Conservation (phyloP, 2,329 filamentous ascomycete species). For the Mycosphaerella sp. region DNA sequence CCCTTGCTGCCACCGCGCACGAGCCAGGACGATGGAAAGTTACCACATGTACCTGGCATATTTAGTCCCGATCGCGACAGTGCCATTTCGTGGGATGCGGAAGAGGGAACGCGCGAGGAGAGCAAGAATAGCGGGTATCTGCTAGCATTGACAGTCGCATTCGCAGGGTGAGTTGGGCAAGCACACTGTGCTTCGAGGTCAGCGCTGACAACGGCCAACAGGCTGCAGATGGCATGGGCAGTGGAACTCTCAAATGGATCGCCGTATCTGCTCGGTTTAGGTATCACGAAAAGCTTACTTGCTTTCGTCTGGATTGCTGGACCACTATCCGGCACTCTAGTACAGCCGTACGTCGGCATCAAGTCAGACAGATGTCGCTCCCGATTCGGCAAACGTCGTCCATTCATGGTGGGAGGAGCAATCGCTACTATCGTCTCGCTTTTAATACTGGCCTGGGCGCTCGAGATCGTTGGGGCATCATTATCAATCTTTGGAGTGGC, state of each 20-base stretch:
- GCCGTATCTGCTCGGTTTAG: slow-evolving; percentile 49
- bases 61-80: slow-evolving; percentile 35
- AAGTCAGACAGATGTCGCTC: slow-evolving; percentile 48
- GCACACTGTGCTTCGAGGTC: background rate
- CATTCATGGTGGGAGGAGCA: slow-evolving; percentile 49
- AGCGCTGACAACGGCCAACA: slow-evolving; percentile 24
- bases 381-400: slow-evolving; percentile 46
- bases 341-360: slow-evolving; percentile 51
- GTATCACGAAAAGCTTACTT: slow-evolving; percentile 48
- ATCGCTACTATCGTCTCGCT: slow-evolving; percentile 46
- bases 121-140: slow-evolving; percentile 80
- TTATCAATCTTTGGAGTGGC: slow-evolving; percentile 66
- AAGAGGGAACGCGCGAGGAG: slow-evolving; percentile 39
- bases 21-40: slow-evolving; percentile 20
- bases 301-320: slow-evolving; percentile 53
- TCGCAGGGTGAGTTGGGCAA: slow-evolving; percentile 54
- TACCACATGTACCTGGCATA: slow-evolving; percentile 15
- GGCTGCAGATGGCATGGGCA: slow-evolving; percentile 90
- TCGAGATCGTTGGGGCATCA: slow-evolving; percentile 55
- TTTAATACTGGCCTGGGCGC: slow-evolving; percentile 47
- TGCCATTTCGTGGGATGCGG: slow-evolving; percentile 40
- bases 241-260: slow-evolving; percentile 93
- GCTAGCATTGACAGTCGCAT: slow-evolving; percentile 75
- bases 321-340: slow-evolving; percentile 48
- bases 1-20: slow-evolving; percentile 26